Percentiles rank a stretch among this genome's conserved stretches.
Conservation (phyloP, 73 alveolate genomes). For the Uronychia binucleata region DNA sequence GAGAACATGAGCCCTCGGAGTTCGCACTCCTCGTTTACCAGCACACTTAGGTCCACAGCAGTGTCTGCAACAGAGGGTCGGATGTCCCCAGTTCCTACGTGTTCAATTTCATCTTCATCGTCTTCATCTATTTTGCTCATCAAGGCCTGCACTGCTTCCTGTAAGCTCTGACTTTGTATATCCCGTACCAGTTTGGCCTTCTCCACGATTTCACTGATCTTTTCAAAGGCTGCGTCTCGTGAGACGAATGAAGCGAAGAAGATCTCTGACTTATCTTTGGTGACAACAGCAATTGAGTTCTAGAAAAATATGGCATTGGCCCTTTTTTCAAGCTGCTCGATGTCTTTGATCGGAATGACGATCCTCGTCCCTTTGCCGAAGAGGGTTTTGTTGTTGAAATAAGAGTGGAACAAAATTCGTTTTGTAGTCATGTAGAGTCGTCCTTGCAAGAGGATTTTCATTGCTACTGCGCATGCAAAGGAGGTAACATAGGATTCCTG, state of each 20-base stretch:
- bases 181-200: neutral
- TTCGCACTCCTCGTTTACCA: neutral
- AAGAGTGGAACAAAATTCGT: constrained; percentile 68
- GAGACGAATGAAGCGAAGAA: constrained; percentile 56
- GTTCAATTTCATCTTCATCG: neutral
- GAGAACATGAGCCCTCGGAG: neutral
- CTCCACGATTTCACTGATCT: neutral
- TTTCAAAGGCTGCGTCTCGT: constrained; percentile 50
- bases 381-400: constrained; percentile 71
- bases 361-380: constrained; percentile 69
- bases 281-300: constrained; percentile 50
- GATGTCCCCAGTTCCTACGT: neutral
- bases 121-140: neutral
- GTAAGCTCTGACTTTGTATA: neutral
- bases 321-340: constrained; percentile 42
- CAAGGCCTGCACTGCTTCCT: neutral
- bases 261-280: constrained; percentile 52
- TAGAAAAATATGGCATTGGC: constrained; percentile 58
- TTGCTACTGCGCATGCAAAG: constrained; percentile 60
- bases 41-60: neutral
- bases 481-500: neutral
- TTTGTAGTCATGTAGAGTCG: constrained; percentile 64
- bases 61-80: neutral
- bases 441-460: constrained; percentile 68
- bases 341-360: constrained; percentile 61